Base-by-base conservation (phyloP, 768 basidiomycete genomes). In the Suillus hirtellus region DNA sequence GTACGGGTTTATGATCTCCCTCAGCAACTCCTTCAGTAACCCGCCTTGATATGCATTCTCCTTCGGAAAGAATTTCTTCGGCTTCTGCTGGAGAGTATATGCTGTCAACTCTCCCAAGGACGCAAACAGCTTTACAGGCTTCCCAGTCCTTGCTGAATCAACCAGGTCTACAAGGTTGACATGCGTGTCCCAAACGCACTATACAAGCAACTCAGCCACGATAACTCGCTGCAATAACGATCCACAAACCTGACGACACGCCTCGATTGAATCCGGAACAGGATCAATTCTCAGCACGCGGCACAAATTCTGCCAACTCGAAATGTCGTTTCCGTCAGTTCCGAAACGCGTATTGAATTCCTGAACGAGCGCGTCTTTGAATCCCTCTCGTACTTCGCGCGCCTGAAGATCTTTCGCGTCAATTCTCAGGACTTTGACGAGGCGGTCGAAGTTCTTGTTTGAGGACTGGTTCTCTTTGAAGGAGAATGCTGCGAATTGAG, bases 101-200 rank as follows among this genome's bases (percentile, higher is more conserved):
- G 7, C 1, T 7, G 62, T 68, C 1, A 78, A 70, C 11, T 68
- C 63, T 0, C 38, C 53, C 38, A 72, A 65, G 0, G 68, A 65
- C 12, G 35, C 3, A 64, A 78, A 79, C 8, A 44, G 46, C 2
- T 15, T 52, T 1, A 77, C 70, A 4, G 62, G 61, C 0, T 49
- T 31, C 3, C 68, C 64, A 1, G 63, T 65, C 21, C 67, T 63
- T 1, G 38, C 63, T 0, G 68, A 59, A n/a, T 75, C 64, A 19
- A 78, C 54, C 37, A 78, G 69, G 50, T 78, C 73, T 19, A 74
- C 67, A 10, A 77, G 66, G 46, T 79, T 76, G 54, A 78, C 70
- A 19, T 73, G 68, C 0, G 69, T 67, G 15, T 67, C 68, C 63
- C 66, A 64, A 2, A 75, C 61, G 40, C 40, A 3, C 56, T 58